Evolutionary conservation across 306 rosid species (phyloP), one percentile per base, ranked within the genome.

Genomic region (Lathyrus sativus): DNA sequence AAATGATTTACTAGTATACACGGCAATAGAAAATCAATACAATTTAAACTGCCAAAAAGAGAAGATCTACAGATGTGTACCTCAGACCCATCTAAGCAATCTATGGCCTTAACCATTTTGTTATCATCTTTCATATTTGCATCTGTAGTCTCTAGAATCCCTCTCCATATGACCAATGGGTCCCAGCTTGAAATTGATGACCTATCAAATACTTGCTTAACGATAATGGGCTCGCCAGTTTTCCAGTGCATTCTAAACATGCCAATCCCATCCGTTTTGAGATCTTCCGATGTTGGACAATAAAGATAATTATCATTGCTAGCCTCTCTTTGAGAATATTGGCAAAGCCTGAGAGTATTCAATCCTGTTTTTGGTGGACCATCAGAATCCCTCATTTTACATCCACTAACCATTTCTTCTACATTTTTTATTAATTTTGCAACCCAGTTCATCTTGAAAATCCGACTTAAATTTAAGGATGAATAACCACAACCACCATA

Each of bases 401-500:
- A 95, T 38, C 99, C 95, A 80, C 87, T 83, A 68, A 95, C 99
- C 97, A 95, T 90, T 82, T 90, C 99, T 82, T 95, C 99, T 39
- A 80, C 97, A 85, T 95, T 95, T 81, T 95, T 95, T 55, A 84
- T 92, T 82, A 95, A 85, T 63, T 95, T 95, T 81, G 99, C 97
- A 63, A 95, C 97, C 99, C 97, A 90, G 58, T 93, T 93, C 97
- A 88, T 90, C 87, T 90, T 93, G 80, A 93, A 93, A 76, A 90
- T 93, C 76, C 97, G 91, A 72, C 89, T 85, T 78, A 90, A 87
- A 74, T 80, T 84, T 76, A 93, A 74, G 7, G 87, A 73, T 28
- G 84, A 82, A 80, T 68, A 69, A 67, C 91, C 90, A 79, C 99
- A 93, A 79, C 99, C 97, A 80, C 97, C 99, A 62, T 79, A 82